Percentiles rank a stretch among this genome's conserved stretches.
Conservation (phyloP, 2,329 filamentous ascomycete species). For the Hirsutella rhossiliensis region DNA sequence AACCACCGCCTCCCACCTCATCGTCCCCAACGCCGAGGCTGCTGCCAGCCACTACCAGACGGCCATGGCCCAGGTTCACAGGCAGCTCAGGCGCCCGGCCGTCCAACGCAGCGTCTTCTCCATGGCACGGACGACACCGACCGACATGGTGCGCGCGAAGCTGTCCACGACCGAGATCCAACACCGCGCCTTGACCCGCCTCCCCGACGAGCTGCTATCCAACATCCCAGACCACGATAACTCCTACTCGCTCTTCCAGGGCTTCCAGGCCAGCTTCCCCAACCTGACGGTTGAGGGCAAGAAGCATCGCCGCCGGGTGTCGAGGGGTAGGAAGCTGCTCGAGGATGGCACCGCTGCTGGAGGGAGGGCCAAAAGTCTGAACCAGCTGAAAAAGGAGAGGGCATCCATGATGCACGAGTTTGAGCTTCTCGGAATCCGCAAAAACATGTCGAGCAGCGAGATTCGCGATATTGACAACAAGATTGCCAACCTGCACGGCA, state of each 20-base stretch:
- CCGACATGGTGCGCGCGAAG: constrained; percentile 83
- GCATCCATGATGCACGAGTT: constrained; percentile 70
- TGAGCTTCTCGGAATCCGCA: constrained; percentile 83
- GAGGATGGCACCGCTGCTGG: constrained; percentile 44
- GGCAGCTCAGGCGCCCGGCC: constrained; percentile 71
- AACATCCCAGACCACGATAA: constrained; percentile 84
- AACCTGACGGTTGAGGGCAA: constrained; percentile 56
- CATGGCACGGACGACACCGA: constrained; percentile 82
- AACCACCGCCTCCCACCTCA: constrained; percentile 82
- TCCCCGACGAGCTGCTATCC: constrained; percentile 78
- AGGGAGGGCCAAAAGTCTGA: constrained; percentile 54
- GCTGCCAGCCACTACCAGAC: constrained; percentile 62
- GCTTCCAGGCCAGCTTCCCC: constrained; percentile 84
- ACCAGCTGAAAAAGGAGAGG: constrained; percentile 69
- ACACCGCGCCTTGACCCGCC: constrained; percentile 75
- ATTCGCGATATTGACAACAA: constrained; percentile 96
- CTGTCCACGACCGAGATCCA: constrained; percentile 88
- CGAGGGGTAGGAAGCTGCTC: constrained; percentile 66
- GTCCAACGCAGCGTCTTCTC: constrained; percentile 87
- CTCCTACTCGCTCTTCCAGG: constrained; percentile 88
- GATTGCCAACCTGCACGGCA: constrained; percentile 81
- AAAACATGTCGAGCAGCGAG: constrained; percentile 95
- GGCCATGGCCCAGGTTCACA: constrained; percentile 81
- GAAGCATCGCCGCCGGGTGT: constrained; percentile 58
- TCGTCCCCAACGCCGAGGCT: constrained; percentile 48